phyloP scores from a whole-genome alignment of 345 rosid species.

The Lepidium africanum region DNA sequence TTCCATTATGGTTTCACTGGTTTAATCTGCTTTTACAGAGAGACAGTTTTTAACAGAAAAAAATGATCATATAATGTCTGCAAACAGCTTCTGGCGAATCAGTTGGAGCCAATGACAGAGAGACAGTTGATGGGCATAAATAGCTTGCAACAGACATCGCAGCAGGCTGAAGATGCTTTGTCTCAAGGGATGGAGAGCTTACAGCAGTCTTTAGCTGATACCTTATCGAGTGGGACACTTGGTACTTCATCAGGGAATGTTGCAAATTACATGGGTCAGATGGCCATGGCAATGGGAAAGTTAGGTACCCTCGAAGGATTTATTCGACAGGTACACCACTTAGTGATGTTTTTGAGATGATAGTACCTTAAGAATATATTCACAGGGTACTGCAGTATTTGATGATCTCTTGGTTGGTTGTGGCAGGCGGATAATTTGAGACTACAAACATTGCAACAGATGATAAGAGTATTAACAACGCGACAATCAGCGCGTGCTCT shows the following conservation, averaged over 20 bases:
- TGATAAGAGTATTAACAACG: constrained; percentile 83
- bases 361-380: not conserved
- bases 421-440: constrained; percentile 93
- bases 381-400: not conserved
- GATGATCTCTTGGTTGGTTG: not conserved
- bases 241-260: constrained; percentile 86
- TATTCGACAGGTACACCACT: constrained; percentile 69
- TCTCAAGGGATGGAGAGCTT: constrained; percentile 99
- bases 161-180: constrained; percentile 97
- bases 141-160: constrained; percentile 94
- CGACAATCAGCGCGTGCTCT: constrained; percentile 92
- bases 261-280: constrained; percentile 97
- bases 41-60: not conserved
- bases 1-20: not conserved
- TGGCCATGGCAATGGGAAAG: constrained; percentile 99
- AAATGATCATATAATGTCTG: not conserved
- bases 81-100: constrained; percentile 73
- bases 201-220: constrained; percentile 91
- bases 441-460: constrained; percentile 88
- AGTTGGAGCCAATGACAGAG: constrained; percentile 95
- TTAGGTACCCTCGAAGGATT: constrained; percentile 96
- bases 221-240: constrained; percentile 77
- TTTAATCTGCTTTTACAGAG: not conserved
- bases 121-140: constrained; percentile 71
- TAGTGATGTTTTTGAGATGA: not conserved